Conservation (phyloP, 2,329 filamentous ascomycete species). For the Aureobasidium sp. region DNA sequence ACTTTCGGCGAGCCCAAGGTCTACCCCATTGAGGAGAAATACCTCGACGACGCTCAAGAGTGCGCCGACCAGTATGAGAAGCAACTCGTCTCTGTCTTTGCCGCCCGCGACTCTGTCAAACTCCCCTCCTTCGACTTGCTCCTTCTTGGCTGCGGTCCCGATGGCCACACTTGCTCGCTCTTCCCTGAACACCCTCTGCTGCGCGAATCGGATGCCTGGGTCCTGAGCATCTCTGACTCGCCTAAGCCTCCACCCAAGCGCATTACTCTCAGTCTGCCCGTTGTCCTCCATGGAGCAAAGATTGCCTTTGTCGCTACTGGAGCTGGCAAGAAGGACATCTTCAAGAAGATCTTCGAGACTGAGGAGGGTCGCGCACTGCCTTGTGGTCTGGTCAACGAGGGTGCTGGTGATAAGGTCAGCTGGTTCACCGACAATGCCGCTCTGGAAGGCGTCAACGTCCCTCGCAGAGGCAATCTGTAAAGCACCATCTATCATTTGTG, state of each 20-base stretch:
- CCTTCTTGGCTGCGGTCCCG: conserved; percentile 92
- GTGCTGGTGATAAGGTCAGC: conserved; percentile 84
- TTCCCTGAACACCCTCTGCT: conserved; percentile 93
- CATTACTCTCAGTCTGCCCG: conserved; percentile 93
- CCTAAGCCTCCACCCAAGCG: conserved; percentile 93
- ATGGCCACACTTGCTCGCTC: conserved; percentile 97
- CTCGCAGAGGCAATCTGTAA: conserved; percentile 72
- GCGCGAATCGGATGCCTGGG: conserved; percentile 90
- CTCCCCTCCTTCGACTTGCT: conserved; percentile 96
- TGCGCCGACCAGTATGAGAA: conserved; percentile 96
- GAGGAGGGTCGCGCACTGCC: conserved; percentile 79
- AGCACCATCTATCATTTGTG: neutral
- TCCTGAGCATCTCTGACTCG: conserved; percentile 90
- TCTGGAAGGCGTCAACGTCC: conserved; percentile 86
- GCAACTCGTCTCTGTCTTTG: conserved; percentile 85
- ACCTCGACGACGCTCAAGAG: conserved; percentile 85
- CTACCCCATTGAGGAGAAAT: conserved; percentile 77
- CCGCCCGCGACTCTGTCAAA: conserved; percentile 92
- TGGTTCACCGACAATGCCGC: conserved; percentile 96
- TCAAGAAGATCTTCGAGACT: conserved; percentile 91
- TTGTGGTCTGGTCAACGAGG: conserved; percentile 88
- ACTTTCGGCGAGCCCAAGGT: conserved; percentile 73
- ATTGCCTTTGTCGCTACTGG: conserved; percentile 95
- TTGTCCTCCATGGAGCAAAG: conserved; percentile 86
- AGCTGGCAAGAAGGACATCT: conserved; percentile 86